Conservation (phyloP, 805 yeast species). For the Peterozyma xylosa region DNA sequence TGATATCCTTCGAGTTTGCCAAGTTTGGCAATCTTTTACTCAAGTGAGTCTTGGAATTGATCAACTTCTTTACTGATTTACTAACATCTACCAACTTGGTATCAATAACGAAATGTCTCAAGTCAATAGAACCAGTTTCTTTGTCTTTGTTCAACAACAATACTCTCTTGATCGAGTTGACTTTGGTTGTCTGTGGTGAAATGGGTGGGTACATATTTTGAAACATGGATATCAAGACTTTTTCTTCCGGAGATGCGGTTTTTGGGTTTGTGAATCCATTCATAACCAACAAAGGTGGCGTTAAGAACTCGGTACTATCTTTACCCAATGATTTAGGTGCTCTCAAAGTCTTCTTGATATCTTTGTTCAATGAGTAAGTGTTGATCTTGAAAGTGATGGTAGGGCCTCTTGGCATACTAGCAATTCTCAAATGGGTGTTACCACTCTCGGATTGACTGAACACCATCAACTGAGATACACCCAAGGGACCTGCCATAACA, state of each 20-base stretch:
- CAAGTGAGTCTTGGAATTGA: conserved; percentile 50
- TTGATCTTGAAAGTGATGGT: conserved; percentile 76
- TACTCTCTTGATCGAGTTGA: conserved; percentile 74
- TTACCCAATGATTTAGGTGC: conserved; percentile 73
- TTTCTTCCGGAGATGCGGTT: conserved; percentile 64
- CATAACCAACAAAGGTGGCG: conserved; percentile 87
- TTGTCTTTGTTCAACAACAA: conserved; percentile 70
- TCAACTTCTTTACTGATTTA: conserved; percentile 62
- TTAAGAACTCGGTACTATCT: conserved; percentile 52
- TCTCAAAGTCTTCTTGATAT: conserved; percentile 60
- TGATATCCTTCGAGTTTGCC: conserved; percentile 60
- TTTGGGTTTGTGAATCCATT: conserved; percentile 79
- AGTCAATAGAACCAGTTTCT: conserved; percentile 65
- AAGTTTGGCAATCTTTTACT: conserved; percentile 67
- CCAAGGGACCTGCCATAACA: conserved; percentile 98
- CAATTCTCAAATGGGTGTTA: conserved; percentile 72
- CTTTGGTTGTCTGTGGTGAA: conserved; percentile 74
- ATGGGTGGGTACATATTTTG: conserved; percentile 96
- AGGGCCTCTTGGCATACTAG: conserved; percentile 92
- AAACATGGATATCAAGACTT: conserved; percentile 78
- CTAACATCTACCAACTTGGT: conserved; percentile 79
- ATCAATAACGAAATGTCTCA: conserved; percentile 85
- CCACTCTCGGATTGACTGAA: conserved; percentile 81
- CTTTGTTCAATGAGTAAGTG: conserved; percentile 75
- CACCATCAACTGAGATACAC: conserved; percentile 81